Evolutionary conservation across 768 basidiomycete genomes (phyloP).

Genomic region (Agaricus bisporus): DNA sequence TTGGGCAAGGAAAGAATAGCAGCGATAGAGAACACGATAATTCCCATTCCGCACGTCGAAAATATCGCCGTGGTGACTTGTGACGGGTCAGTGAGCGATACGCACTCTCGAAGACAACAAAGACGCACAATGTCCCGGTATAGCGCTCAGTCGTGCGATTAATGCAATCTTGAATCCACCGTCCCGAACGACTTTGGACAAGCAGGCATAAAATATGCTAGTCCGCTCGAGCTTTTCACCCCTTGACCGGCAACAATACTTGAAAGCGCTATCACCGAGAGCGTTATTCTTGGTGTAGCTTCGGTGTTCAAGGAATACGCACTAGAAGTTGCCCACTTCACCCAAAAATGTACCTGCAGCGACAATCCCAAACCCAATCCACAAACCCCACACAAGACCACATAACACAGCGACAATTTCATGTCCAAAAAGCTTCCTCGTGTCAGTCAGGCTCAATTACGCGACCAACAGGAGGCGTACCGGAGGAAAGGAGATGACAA

Average conservation of each 20-base stretch:
- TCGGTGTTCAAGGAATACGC: constrained; percentile 21
- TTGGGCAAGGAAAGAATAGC: constrained; percentile 83
- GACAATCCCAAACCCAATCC: constrained; percentile 84
- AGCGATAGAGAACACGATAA: constrained; percentile 71
- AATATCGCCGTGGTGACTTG: constrained; percentile 85
- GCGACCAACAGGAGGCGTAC: constrained; percentile 27
- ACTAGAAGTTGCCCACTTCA: constrained; percentile 88
- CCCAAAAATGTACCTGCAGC: constrained; percentile 79
- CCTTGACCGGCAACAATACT: constrained; percentile 66
- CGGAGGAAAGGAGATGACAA: constrained; percentile 84
- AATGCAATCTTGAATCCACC: constrained; percentile 86
- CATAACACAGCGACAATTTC: constrained; percentile 87
- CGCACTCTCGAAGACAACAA: not conserved
- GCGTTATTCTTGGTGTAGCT: constrained; percentile 2
- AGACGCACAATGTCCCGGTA: constrained; percentile 77
- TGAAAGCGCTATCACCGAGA: constrained; percentile 57
- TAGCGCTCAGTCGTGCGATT: constrained; percentile 71
- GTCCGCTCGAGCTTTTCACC: constrained; percentile 68
- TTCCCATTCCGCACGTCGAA: constrained; percentile 83
- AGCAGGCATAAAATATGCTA: constrained; percentile 53
- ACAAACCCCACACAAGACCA: constrained; percentile 87
- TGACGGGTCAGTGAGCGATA: not conserved
- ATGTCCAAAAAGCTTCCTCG: constrained; percentile 73
- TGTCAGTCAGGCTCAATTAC: not conserved
- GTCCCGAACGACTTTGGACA: constrained; percentile 68